Evolutionary conservation across 2,329 filamentous ascomycete genomes (phyloP).

Genomic region (Parafenestella ontariensis): DNA sequence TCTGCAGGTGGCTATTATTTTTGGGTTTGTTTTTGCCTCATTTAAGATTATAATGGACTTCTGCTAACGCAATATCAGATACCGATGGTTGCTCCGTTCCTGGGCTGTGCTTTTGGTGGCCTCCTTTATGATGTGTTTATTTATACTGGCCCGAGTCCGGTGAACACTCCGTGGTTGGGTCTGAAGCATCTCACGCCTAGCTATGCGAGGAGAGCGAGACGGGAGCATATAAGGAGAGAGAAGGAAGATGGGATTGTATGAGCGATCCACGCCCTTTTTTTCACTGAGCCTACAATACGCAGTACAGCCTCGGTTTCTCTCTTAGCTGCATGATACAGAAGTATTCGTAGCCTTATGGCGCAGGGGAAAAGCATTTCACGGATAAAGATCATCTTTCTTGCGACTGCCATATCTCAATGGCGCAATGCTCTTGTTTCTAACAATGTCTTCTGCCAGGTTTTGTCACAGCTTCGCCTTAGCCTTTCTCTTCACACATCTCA

Average conservation of each 20-base stretch:
- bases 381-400: too few species aligned
- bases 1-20: conserved; percentile 73
- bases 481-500: too few species aligned
- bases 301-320: not conserved
- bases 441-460: too few species aligned
- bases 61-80: conserved; percentile 56
- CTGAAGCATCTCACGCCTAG: conserved; percentile 58
- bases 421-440: not conserved
- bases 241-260: conserved; percentile 41
- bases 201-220: conserved; percentile 28
- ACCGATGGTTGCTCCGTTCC: conserved; percentile 74
- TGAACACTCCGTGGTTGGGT: conserved; percentile 72
- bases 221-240: conserved; percentile 30
- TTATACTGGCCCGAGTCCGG: conserved; percentile 72
- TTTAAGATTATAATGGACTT: too few species aligned
- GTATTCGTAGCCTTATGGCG: not conserved
- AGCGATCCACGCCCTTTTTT: not conserved
- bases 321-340: not conserved
- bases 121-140: conserved; percentile 53
- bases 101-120: conserved; percentile 55
- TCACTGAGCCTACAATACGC: not conserved
- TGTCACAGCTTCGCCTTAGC: too few species aligned
- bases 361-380: not conserved
- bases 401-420: not conserved
- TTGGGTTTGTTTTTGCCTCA: conserved; percentile 60